A percentile compares a stretch with the other conserved stretches of the same genome.
Evolutionary conservation across 257 asterid species (phyloP).

Genomic region (Linaria vulgaris): DNA sequence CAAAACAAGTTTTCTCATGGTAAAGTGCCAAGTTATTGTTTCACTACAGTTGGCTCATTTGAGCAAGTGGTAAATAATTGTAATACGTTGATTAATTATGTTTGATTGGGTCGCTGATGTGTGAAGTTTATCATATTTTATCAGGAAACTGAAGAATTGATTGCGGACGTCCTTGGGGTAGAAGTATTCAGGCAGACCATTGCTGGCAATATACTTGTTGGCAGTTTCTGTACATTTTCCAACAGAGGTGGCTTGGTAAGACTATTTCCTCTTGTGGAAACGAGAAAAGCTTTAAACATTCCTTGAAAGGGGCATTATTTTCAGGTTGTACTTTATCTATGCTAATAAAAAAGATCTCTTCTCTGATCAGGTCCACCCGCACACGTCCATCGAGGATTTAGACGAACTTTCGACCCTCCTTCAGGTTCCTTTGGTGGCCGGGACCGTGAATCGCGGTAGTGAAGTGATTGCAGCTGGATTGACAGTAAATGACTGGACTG

Average conservation of each 20-base stretch:
- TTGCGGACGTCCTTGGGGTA: constrained; percentile 90
- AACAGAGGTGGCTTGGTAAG: constrained; percentile 95
- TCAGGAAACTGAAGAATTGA: constrained; percentile 93
- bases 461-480: constrained; percentile 85
- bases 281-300: too few relatives aligned
- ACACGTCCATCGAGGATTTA: constrained; percentile 88
- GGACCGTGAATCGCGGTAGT: constrained; percentile 93
- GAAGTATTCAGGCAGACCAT: constrained; percentile 90
- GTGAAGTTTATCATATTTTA: neutral
- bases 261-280: neutral
- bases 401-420: constrained; percentile 93
- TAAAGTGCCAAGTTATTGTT: too few relatives aligned
- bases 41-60: too few relatives aligned
- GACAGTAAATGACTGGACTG: constrained; percentile 89
- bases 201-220: constrained; percentile 90
- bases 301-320: too few relatives aligned
- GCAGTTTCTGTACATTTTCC: constrained; percentile 78
- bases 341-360: neutral
- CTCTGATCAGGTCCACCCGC: constrained; percentile 76
- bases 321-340: neutral
- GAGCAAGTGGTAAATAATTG: too few relatives aligned
- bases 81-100: too few relatives aligned
- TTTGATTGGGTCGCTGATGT: too few relatives aligned
- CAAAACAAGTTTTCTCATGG: too few relatives aligned
- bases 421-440: constrained; percentile 91